Evolutionary conservation across 2,329 filamentous ascomycete species (phyloP).

Genomic region (Pezicula radicicola): DNA sequence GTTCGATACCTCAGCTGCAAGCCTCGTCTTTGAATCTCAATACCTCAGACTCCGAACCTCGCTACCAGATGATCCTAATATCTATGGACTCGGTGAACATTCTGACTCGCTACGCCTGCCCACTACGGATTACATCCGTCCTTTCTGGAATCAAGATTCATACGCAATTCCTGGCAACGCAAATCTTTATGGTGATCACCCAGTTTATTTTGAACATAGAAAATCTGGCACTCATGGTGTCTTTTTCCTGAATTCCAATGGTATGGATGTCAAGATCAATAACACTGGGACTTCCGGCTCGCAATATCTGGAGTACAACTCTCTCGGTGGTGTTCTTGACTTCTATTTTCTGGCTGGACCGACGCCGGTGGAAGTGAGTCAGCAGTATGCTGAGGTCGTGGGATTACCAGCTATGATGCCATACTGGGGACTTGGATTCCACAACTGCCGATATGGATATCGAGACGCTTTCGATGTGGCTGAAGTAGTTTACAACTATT

Average conservation of each 20-base stretch:
- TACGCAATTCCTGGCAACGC: constrained; percentile 50
- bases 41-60: constrained; percentile 60
- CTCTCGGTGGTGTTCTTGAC: constrained; percentile 73
- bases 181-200: constrained; percentile 63
- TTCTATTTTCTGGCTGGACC: constrained; percentile 64
- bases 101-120: constrained; percentile 56
- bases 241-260: constrained; percentile 70
- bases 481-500: constrained; percentile 67
- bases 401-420: constrained; percentile 59
- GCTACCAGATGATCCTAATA: constrained; percentile 53
- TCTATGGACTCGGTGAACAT: constrained; percentile 66
- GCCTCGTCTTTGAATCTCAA: constrained; percentile 61
- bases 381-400: constrained; percentile 56
- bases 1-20: constrained; percentile 57
- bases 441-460: constrained; percentile 65
- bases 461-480: constrained; percentile 60
- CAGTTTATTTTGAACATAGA: constrained; percentile 62
- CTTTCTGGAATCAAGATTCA: constrained; percentile 59
- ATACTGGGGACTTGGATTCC: constrained; percentile 62
- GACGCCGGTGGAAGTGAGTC: constrained; percentile 52
- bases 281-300: constrained; percentile 42
- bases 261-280: constrained; percentile 75
- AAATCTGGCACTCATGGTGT: constrained; percentile 58
- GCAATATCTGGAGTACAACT: constrained; percentile 78
- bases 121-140: constrained; percentile 58